These are phyloP conservation scores for Psilocybe tampanensis DNA, from an alignment of 768 basidiomycete species.

Conservation along the genomic window DNA sequence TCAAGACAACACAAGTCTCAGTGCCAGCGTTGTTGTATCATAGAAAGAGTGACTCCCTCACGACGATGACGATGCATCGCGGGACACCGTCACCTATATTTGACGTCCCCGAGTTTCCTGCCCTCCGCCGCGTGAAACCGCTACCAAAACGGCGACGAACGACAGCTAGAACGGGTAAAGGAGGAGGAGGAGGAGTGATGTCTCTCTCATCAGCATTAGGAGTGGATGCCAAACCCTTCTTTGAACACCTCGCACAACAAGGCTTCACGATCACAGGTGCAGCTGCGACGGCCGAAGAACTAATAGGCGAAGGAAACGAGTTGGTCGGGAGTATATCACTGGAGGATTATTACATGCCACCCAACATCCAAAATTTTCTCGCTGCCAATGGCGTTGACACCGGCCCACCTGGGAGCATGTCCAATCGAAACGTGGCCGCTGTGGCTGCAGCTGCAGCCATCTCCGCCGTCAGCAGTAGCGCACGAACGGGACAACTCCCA, in stretches of 20 bases:
- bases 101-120: slow-evolving; percentile 65
- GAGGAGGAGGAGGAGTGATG: background rate
- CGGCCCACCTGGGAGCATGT: background rate
- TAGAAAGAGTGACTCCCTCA: slow-evolving; percentile 12
- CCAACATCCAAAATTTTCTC: slow-evolving; percentile 50
- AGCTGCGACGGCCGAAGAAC: slow-evolving; percentile 52
- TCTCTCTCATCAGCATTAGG: slow-evolving; percentile 10
- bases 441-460: slow-evolving; percentile 23
- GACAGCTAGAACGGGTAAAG: slow-evolving; percentile 5
- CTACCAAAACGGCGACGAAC: slow-evolving; percentile 77
- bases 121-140: slow-evolving; percentile 71
- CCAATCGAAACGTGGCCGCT: slow-evolving; percentile 10
- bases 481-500: slow-evolving; percentile 19
- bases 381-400: slow-evolving; percentile 10
- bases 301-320: slow-evolving; percentile 57
- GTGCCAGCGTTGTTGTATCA: background rate
- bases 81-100: slow-evolving; percentile 56
- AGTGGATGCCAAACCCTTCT: slow-evolving; percentile 1
- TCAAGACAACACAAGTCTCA: background rate
- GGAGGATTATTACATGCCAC: slow-evolving; percentile 65
- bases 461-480: slow-evolving; percentile 20
- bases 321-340: slow-evolving; percentile 61
- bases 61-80: slow-evolving; percentile 62
- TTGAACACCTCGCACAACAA: slow-evolving; percentile 17
- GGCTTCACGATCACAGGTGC: background rate